Base-by-base conservation (phyloP, 495 filamentous ascomycete species). In the Diplogelasinospora grovesii region DNA sequence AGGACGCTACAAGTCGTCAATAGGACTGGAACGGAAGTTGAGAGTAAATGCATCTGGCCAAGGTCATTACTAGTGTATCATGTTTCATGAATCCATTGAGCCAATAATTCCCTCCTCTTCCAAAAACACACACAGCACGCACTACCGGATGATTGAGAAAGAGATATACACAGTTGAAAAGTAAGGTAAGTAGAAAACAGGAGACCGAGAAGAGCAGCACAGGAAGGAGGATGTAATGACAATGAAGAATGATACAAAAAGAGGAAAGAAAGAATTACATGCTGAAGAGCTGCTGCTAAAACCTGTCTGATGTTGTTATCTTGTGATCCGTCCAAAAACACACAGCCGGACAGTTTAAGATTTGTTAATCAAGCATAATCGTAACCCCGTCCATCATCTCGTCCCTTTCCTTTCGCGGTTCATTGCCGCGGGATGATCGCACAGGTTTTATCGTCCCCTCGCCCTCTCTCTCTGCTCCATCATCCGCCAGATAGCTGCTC, bases 281-380 rank as follows among this genome's bases (percentile, higher is more conserved):
- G 67, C 61, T 65, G 61, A 64, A 62, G 59, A 65, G 63, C 50
- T 56, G 43, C 50, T 27, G n/a, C n/a, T 37, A 49, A 47, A 45
- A 44, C 42, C 33, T 43, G 45, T 48, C 42, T 39, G n/a, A n/a
- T n/a, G n/a, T n/a, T n/a, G n/a, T n/a, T n/a, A n/a, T n/a, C n/a
- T n/a, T n/a, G 45, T 41, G 41, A 59, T 48, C 46, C 48, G 48
- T n/a, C n/a, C 52, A 48, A 45, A 56, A 38, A 61, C 54, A 42
- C 45, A 53, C 52, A 45, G 49, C 47, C 57, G 44, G 57, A 51
- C 47, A 53, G 62, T 52, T 61, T n/a, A n/a, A n/a, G n/a, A n/a
- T n/a, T n/a, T n/a, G n/a, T 63, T 54, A 59, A 57, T 59, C 53
- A 60, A 60, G 66, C 64, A 54, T 63, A 58, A 66, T 68, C 67